phyloP scores from a whole-genome alignment of 352 stramenopile genomes.

The Stramenopiles sp. region DNA sequence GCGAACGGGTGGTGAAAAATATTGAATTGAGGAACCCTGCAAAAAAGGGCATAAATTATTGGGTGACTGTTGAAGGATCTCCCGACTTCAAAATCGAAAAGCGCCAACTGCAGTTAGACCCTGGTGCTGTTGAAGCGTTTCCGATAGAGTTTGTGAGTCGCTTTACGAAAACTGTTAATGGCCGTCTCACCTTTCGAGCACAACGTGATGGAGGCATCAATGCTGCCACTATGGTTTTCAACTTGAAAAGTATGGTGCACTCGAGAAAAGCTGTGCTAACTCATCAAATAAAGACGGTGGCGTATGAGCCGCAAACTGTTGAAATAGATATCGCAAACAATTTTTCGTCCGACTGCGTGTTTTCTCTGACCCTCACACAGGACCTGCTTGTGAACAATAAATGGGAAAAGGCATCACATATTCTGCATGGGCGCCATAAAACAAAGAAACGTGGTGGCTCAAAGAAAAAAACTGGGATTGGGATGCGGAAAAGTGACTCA shows the following conservation, averaged over 20 bases:
- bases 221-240: conserved; percentile 64
- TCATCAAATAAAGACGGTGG: conserved; percentile 46
- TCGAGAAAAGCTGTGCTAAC: conserved; percentile 44
- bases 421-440: conserved; percentile 27
- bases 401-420: neutral
- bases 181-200: conserved; percentile 53
- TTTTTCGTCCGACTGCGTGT: conserved; percentile 42
- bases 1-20: conserved; percentile 57
- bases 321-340: conserved; percentile 62
- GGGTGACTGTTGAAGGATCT: conserved; percentile 52
- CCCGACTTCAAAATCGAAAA: conserved; percentile 47
- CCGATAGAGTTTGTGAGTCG: conserved; percentile 49
- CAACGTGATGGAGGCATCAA: conserved; percentile 18
- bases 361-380: conserved; percentile 48
- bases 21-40: conserved; percentile 80
- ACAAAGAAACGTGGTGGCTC: conserved; percentile 38
- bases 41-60: conserved; percentile 49
- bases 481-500: neutral
- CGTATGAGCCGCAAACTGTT: conserved; percentile 48
- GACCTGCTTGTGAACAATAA: conserved; percentile 11
- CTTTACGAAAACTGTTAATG: conserved; percentile 56
- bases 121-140: conserved; percentile 43
- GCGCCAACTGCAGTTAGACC: conserved; percentile 44
- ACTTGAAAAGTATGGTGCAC: conserved; percentile 53
- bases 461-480: conserved; percentile 19